Evolutionary conservation across 2,329 filamentous ascomycete genomes (phyloP).

Genomic region (Talaromyces sp.): DNA sequence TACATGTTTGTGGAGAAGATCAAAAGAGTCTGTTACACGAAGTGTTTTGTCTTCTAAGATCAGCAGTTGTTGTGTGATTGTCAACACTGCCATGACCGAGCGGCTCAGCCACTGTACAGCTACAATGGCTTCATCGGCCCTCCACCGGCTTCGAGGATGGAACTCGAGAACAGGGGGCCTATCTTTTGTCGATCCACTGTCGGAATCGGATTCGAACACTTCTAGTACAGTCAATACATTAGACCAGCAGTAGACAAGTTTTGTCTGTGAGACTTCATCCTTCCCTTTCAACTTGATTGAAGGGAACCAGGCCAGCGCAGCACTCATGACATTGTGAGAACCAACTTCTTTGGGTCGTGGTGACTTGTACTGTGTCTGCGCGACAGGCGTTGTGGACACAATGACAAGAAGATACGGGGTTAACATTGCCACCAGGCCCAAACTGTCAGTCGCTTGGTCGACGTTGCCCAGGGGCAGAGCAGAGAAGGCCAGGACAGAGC

Average conservation of each 20-base stretch:
- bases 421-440: constrained; percentile 90
- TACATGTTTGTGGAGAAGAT: constrained; percentile 84
- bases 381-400: constrained; percentile 92
- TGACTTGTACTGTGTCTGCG: constrained; percentile 93
- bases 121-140: constrained; percentile 89
- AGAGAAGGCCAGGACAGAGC: constrained; percentile 87
- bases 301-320: constrained; percentile 94
- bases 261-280: constrained; percentile 64
- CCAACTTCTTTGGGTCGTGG: constrained; percentile 84
- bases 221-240: constrained; percentile 94
- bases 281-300: constrained; percentile 83
- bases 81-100: constrained; percentile 84
- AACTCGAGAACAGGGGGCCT: constrained; percentile 76
- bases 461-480: constrained; percentile 90
- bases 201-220: constrained; percentile 62
- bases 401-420: constrained; percentile 94
- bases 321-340: constrained; percentile 85
- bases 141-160: constrained; percentile 78
- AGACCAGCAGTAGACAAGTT: constrained; percentile 97
- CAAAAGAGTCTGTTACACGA: constrained; percentile 90
- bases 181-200: constrained; percentile 59
- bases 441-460: constrained; percentile 75
- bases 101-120: constrained; percentile 95
- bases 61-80: constrained; percentile 86
- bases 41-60: constrained; percentile 86